Percentiles rank a stretch among this genome's conserved stretches.
phyloP scores from a whole-genome alignment of 345 rosid species.

The Kandelia obovata region DNA sequence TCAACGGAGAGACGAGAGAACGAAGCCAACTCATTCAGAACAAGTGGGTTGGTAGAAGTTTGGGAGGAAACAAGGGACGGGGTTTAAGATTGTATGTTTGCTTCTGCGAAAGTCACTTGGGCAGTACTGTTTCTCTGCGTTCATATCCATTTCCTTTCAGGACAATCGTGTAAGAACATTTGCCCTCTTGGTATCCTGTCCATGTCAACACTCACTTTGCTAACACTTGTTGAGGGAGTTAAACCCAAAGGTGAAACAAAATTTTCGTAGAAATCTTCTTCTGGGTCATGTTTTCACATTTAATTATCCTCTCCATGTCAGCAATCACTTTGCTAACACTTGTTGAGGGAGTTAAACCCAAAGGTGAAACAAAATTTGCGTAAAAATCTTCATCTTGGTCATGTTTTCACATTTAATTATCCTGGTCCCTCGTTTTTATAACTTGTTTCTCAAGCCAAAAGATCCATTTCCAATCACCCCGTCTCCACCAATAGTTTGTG shows the following conservation, averaged over 20 bases:
- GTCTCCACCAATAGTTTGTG: not conserved
- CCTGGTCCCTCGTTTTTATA: not conserved
- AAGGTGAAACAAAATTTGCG: too few relatives aligned
- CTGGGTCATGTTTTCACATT: not conserved
- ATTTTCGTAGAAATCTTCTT: not conserved
- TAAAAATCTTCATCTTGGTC: not conserved
- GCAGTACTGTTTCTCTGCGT: not conserved
- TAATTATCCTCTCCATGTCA: too few relatives aligned
- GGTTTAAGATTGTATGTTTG: not conserved
- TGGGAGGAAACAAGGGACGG: slow-evolving; percentile 12
- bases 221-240: slow-evolving; percentile 19
- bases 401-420: slow-evolving; percentile 1
- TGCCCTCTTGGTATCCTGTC: slow-evolving; percentile 16
- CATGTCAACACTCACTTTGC: not conserved
- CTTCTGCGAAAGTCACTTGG: slow-evolving; percentile 7
- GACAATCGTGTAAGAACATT: not conserved
- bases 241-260: not conserved
- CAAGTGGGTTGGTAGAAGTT: slow-evolving; percentile 10
- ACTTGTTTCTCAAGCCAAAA: slow-evolving; percentile 9
- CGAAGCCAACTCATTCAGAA: slow-evolving; percentile 18
- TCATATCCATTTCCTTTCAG: not conserved
- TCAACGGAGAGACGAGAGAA: slow-evolving; percentile 19
- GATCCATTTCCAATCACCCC: not conserved
- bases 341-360: slow-evolving; percentile 18
- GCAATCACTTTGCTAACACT: not conserved